Evolutionary conservation across 2,329 filamentous ascomycete genomes (phyloP), one percentile per base, ranked within the genome.

Genomic region (Claviceps sp.): DNA sequence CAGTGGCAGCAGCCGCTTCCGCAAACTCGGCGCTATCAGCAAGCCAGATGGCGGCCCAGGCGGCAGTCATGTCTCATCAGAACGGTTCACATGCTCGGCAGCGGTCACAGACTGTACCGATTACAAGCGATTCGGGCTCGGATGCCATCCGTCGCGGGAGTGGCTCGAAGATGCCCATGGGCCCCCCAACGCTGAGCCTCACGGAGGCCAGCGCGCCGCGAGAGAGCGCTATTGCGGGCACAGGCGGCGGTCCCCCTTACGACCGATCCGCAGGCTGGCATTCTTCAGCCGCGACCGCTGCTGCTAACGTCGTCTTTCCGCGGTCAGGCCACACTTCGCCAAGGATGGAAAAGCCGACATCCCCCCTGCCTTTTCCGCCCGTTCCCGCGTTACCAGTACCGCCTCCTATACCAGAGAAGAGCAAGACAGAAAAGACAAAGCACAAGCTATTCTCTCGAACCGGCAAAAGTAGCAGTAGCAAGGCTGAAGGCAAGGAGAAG

Each of bases 371-470:
- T 56, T 65, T 65, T 16, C 68, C 63, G 52, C 73, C 66, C 38
- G 65, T 64, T 22, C 72, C 63, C 22, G 43, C 43, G 22, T 24
- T 8, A 5, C 67, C 67, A 22, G 63, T 64, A 8, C 64, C 62
- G 16, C 73, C 68, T 34, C 65, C 65, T 11, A 68, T 63, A 46
- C 68, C 73, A 2, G 82, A 85, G 58, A 83, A 85, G 64, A 75
- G 76, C 22, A 61, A 65, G 42, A 42, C 54, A 37, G 83, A 87
- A 60, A 87, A 87, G 55, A 81, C 82, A 55, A 89, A 89, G 68
- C 85, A 87, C 64, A 91, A 91, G 70, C 73, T 91, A 30, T 90
- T 90, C 63, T 87, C 84, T 6, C 78, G 87, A 49, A 85, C 85
- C 0, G 84, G 85, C 61, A 89, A 84, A 68, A 86, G 89, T 59